Evolutionary conservation across 257 asterid genomes (phyloP).

Genomic region (Eucommia ulmoides): DNA sequence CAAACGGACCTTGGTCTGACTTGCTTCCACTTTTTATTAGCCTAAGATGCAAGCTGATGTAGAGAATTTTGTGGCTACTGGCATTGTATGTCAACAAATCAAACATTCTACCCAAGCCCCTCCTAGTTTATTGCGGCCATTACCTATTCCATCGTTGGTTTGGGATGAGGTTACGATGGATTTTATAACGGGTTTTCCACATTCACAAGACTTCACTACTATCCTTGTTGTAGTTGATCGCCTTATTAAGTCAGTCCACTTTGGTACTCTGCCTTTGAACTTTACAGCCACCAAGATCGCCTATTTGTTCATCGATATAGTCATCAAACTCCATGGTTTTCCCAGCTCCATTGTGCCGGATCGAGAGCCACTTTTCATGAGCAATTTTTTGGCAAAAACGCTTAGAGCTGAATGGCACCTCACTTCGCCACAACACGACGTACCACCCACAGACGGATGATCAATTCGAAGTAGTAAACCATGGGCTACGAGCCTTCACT

Average conservation of each 20-base stretch:
- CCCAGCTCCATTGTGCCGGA: neutral
- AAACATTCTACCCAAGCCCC: neutral
- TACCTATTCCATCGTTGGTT: neutral
- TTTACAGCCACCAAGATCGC: neutral
- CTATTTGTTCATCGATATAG: neutral
- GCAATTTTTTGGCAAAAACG: neutral
- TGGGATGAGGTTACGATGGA: slow-evolving; percentile 1
- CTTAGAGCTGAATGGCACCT: neutral
- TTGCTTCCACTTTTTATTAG: neutral
- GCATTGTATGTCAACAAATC: neutral
- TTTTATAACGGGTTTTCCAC: neutral
- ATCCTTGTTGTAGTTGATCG: neutral
- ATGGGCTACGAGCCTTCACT: neutral
- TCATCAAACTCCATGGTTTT: neutral
- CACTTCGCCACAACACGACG: neutral
- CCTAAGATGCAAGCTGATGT: neutral
- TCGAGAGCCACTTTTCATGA: neutral
- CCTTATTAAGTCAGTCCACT: neutral
- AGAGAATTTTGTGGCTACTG: neutral
- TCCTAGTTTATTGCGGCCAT: neutral
- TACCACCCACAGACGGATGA: neutral
- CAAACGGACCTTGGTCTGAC: neutral
- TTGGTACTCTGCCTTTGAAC: neutral
- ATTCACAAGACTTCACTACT: neutral
- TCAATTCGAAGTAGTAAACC: neutral